Conservation (phyloP, 495 filamentous ascomycete genomes). For the Xylaria palmicola region DNA sequence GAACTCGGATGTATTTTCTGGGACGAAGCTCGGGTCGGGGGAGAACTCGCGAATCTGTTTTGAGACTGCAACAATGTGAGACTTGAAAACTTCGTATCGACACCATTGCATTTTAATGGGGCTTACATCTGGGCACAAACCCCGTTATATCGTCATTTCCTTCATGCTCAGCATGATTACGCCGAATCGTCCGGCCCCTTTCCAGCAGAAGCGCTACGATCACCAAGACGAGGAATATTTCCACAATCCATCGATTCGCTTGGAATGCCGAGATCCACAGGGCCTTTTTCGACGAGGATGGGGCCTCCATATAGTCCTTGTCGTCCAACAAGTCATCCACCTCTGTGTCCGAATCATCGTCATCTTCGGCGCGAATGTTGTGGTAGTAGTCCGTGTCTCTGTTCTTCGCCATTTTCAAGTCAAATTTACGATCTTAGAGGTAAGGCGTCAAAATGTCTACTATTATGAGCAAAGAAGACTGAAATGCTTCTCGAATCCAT, state of each 20-base stretch:
- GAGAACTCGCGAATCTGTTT: constrained; percentile 45
- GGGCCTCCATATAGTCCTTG: constrained; percentile 24
- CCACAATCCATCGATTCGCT: constrained; percentile 32
- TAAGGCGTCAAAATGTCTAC: no score
- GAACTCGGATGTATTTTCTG: constrained; percentile 45
- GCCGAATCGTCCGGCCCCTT: constrained; percentile 17
- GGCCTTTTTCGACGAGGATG: constrained; percentile 1
- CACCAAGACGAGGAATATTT: constrained; percentile 31
- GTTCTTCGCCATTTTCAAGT: background rate
- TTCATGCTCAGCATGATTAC: background rate
- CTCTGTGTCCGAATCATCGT: background rate
- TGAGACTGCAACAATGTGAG: constrained; percentile 21
- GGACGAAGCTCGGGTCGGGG: constrained; percentile 40
- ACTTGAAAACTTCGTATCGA: background rate
- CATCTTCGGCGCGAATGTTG: background rate
- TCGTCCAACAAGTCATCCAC: constrained; percentile 12
- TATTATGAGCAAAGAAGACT: background rate
- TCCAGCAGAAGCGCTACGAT: constrained; percentile 35
- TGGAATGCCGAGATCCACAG: constrained; percentile 15
- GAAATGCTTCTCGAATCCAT: background rate
- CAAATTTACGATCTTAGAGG: no score
- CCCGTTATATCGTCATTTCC: background rate
- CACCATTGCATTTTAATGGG: background rate
- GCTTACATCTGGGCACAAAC: background rate
- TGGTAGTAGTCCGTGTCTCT: background rate